Evolutionary conservation across 176 grass and related monocot genomes (phyloP).

Genomic region (Paspalum vaginatum): DNA sequence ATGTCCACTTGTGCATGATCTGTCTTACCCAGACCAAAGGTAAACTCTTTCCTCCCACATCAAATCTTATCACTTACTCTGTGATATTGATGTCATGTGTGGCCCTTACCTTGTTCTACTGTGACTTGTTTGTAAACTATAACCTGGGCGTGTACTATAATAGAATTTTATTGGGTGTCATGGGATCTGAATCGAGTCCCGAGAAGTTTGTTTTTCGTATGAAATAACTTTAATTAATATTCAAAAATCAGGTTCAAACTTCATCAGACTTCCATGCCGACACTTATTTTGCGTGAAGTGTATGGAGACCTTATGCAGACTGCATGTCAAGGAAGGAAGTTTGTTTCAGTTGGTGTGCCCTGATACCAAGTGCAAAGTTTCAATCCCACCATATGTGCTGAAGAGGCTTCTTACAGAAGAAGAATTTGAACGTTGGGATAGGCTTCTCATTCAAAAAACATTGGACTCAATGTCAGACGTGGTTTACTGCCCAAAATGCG

Average conservation of each 20-base stretch:
- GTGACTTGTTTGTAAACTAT: background rate
- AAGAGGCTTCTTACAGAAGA: constrained; percentile 51
- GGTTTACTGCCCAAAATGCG: constrained; percentile 60
- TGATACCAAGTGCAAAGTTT: constrained; percentile 47
- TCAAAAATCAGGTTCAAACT: constrained; percentile 47
- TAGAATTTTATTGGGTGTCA: background rate
- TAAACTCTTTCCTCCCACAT: background rate
- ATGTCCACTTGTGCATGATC: constrained; percentile 51
- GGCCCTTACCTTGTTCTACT: background rate
- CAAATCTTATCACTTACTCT: background rate
- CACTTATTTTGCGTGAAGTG: constrained; percentile 44
- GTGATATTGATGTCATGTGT: background rate
- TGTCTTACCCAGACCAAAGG: constrained; percentile 53
- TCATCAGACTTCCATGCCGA: constrained; percentile 40
- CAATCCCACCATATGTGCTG: constrained; percentile 53
- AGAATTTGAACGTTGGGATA: constrained; percentile 64
- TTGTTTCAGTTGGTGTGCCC: constrained; percentile 59
- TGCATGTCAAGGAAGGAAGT: constrained; percentile 56
- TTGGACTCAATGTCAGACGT: constrained; percentile 62
- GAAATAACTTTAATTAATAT: constrained; percentile 12
- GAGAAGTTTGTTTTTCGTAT: background rate
- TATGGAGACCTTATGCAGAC: constrained; percentile 49
- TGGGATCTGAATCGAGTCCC: background rate
- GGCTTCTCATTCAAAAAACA: constrained; percentile 56
- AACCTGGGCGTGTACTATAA: background rate